These are phyloP conservation scores for Aspergillus sclerotioniger DNA, from an alignment of 495 filamentous ascomycete species.

Conservation along the genomic window DNA sequence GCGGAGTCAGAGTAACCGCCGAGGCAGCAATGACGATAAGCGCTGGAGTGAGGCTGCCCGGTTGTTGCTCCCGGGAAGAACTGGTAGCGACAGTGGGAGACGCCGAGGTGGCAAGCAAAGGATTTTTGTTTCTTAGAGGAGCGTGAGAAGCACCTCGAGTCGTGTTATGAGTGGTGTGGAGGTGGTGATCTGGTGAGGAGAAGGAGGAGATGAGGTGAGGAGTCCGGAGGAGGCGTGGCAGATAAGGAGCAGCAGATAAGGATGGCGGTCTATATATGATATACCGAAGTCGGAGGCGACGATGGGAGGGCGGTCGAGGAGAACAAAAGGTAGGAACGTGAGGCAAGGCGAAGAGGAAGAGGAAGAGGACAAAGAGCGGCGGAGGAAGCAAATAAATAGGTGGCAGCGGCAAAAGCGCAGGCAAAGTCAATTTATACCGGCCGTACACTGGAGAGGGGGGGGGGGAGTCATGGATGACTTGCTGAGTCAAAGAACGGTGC, in stretches of 20 bases:
- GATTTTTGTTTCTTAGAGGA: not conserved
- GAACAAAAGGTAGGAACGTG: slow-evolving; percentile 10
- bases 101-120: not conserved
- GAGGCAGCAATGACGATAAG: slow-evolving; percentile 21
- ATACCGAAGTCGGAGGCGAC: slow-evolving; percentile 28
- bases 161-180: slow-evolving; percentile 11
- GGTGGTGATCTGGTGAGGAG: slow-evolving; percentile 27
- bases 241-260: slow-evolving; percentile 24
- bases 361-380: slow-evolving; percentile 10
- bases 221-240: slow-evolving; percentile 7
- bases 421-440: slow-evolving; percentile 29
- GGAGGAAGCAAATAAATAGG: slow-evolving; percentile 2
- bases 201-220: slow-evolving; percentile 35
- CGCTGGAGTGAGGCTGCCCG: slow-evolving; percentile 27
- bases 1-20: slow-evolving; percentile 8
- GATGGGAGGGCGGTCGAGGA: slow-evolving; percentile 22
- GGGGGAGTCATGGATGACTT: slow-evolving; percentile 14
- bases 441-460: slow-evolving; percentile 2
- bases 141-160: not conserved
- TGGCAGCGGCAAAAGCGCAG: slow-evolving; percentile 22
- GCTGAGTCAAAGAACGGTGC: slow-evolving; percentile 19
- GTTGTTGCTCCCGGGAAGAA: not conserved
- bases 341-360: slow-evolving; percentile 7
- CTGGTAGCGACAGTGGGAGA: slow-evolving; percentile 20
- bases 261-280: slow-evolving; percentile 22